Base-by-base conservation (phyloP, 768 basidiomycete genomes). In the Hypholoma fasciculare region DNA sequence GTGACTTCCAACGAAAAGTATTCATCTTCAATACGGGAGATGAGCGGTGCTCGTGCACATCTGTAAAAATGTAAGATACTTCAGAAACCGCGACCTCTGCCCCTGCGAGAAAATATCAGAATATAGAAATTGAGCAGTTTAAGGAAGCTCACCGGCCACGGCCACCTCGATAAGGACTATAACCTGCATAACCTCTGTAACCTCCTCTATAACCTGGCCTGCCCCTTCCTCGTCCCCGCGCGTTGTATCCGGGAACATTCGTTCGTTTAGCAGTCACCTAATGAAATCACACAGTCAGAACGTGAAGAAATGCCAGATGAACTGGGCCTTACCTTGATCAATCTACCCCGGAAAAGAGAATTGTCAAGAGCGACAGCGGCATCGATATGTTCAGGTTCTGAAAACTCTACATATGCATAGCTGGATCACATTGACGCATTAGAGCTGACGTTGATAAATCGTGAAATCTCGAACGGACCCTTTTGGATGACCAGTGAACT, bases 401-500 rank as follows among this genome's bases (percentile, higher is more conserved):
- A 88, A 72, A 99, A 99, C 73, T 99, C 97, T 44, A 99, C 96
- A 77, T 99, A 99, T 53, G 96, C 96, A 77, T 91, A 99, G 51
- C 96, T 98, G 49, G 65, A 26, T 37, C 8, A 49, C 49, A 54
- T 23, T 23, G 49, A 16, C 12, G 13, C 19, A 57, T 55, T 30
- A 57, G 44, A 42, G 47, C 30, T 34, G n/a, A 23, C 20, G 20
- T 26, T 43, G 49, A 3, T 26, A 42, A 46, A 49, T 61, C n/a
- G 58, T 55, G 57, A 36, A 54, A 46, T 8, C 42, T 13, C 13
- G 30, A 7, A 3, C 63, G 51, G 63, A 95, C 95, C 97, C 97
- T 85, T 98, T 98, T 48, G 97, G 96, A 76, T 98, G 96, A 49
- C 97, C 97, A 20, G 96, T 98, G 74, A 96, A 98, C 78, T 98